Conservation (phyloP, 495 filamentous ascomycete species). For the Aspergillus egyptiacus region DNA sequence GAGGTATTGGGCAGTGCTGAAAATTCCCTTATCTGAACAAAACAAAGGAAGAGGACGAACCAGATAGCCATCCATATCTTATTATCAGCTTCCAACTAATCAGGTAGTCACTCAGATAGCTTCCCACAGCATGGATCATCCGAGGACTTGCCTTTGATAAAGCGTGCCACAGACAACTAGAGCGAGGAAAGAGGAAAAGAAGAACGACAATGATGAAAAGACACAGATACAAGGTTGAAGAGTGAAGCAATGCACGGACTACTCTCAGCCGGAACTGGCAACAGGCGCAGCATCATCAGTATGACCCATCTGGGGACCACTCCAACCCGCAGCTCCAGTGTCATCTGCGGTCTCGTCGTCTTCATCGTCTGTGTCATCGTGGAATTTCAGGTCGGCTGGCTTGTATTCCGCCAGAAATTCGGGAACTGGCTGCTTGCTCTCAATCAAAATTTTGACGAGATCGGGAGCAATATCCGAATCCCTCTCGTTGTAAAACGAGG, state of each 20-base stretch:
- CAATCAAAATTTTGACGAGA: conserved; percentile 72
- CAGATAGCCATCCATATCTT: background rate
- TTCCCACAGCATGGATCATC: no score
- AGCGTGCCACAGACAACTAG: background rate
- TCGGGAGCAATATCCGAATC: conserved; percentile 64
- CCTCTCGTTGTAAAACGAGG: conserved; percentile 76
- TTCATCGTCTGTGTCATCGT: conserved; percentile 58
- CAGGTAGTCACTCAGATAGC: no score
- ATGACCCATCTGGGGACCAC: conserved; percentile 7
- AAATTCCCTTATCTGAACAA: background rate
- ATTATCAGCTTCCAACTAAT: background rate
- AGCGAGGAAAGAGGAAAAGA: background rate
- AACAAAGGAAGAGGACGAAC: background rate
- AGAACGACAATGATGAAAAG: background rate
- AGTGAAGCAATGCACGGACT: background rate
- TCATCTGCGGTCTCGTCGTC: conserved; percentile 27
- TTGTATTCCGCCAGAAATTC: conserved; percentile 67
- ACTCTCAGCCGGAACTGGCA: background rate
- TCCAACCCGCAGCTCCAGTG: conserved; percentile 15
- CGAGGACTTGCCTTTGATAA: no score
- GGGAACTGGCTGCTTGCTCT: conserved; percentile 69
- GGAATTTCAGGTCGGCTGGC: conserved; percentile 50
- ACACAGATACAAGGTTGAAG: background rate
- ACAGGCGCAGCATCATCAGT: background rate
- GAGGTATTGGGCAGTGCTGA: background rate